Percentiles rank a stretch among this genome's conserved stretches.
Conservation (phyloP, 257 asterid genomes). For the Coffea canephora region DNA sequence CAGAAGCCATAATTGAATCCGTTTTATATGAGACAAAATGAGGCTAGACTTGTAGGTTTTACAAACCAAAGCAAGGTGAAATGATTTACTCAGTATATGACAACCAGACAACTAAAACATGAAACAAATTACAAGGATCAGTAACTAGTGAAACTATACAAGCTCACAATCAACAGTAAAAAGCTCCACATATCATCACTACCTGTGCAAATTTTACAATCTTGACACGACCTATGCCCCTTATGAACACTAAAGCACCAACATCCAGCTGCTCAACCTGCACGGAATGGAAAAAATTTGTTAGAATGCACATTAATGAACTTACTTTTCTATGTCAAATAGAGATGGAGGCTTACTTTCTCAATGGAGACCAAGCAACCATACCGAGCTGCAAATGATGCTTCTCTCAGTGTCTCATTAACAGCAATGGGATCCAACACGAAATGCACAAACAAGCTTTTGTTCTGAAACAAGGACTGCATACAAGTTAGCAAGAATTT, state of each 20-base stretch:
- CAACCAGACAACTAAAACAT: background rate
- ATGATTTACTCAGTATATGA: background rate
- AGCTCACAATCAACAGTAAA: no score
- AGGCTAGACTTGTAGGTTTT: background rate
- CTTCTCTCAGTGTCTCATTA: conserved; percentile 50
- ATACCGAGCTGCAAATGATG: conserved; percentile 70
- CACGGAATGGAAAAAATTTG: conserved; percentile 11
- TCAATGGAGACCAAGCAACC: conserved; percentile 73
- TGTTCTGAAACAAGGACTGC: conserved; percentile 60
- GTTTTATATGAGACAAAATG: no score
- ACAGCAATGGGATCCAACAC: conserved; percentile 69
- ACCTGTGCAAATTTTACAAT: conserved; percentile 59
- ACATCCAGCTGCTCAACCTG: conserved; percentile 70
- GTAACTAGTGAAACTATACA: background rate
- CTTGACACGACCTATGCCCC: conserved; percentile 78
- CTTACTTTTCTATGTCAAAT: background rate
- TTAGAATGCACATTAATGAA: conserved; percentile 2
- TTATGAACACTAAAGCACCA: conserved; percentile 71
- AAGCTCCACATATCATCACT: conserved; percentile 10
- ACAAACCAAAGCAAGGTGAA: no score
- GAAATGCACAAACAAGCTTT: conserved; percentile 65
- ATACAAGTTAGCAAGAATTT: conserved; percentile 9
- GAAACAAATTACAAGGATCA: background rate
- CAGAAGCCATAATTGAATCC: no score
- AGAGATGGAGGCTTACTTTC: conserved; percentile 46